Percentiles rank a stretch among this genome's conserved stretches.
These are phyloP conservation scores for Hypoxylon rubiginosum DNA, from an alignment of 2,329 filamentous ascomycete species.

Conservation along the genomic window DNA sequence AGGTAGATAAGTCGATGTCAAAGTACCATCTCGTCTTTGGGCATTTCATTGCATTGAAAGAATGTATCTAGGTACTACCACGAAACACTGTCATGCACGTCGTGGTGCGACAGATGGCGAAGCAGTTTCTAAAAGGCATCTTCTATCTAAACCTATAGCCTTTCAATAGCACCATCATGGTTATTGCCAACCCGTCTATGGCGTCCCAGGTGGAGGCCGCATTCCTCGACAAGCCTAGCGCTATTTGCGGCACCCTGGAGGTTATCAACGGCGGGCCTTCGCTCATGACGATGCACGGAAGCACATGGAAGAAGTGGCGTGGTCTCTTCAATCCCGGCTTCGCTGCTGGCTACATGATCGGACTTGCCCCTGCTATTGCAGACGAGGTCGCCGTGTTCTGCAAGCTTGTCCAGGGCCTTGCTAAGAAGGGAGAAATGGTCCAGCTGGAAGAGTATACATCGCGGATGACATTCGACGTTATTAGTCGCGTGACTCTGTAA, in stretches of 20 bases:
- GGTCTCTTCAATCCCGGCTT: slow-evolving; percentile 44
- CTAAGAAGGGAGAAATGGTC: slow-evolving; percentile 32
- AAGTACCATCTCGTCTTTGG: slow-evolving; percentile 38
- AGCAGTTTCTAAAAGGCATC: slow-evolving; percentile 34
- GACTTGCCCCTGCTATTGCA: slow-evolving; percentile 39
- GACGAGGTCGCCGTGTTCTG: slow-evolving; percentile 43
- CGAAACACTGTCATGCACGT: slow-evolving; percentile 36
- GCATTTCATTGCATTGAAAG: slow-evolving; percentile 37
- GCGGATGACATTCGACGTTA: slow-evolving; percentile 46
- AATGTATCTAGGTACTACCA: slow-evolving; percentile 27
- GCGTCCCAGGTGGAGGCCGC: slow-evolving; percentile 42
- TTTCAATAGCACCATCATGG: slow-evolving; percentile 37
- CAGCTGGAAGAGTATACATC: slow-evolving; percentile 45
- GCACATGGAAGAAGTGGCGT: slow-evolving; percentile 46
- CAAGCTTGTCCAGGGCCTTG: slow-evolving; percentile 20
- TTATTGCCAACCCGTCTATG: slow-evolving; percentile 30
- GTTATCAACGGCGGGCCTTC: slow-evolving; percentile 57
- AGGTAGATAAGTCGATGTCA: slow-evolving; percentile 37
- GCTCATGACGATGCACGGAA: slow-evolving; percentile 57
- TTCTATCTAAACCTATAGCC: slow-evolving; percentile 46
- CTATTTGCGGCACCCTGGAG: slow-evolving; percentile 24
- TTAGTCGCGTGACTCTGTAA: slow-evolving; percentile 41
- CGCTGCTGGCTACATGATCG: slow-evolving; percentile 36
- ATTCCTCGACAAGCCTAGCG: slow-evolving; percentile 35
- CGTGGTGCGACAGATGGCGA: slow-evolving; percentile 37